These are phyloP conservation scores for Neurospora sp. DNA, from an alignment of 495 filamentous ascomycete genomes.

Conservation along the genomic window DNA sequence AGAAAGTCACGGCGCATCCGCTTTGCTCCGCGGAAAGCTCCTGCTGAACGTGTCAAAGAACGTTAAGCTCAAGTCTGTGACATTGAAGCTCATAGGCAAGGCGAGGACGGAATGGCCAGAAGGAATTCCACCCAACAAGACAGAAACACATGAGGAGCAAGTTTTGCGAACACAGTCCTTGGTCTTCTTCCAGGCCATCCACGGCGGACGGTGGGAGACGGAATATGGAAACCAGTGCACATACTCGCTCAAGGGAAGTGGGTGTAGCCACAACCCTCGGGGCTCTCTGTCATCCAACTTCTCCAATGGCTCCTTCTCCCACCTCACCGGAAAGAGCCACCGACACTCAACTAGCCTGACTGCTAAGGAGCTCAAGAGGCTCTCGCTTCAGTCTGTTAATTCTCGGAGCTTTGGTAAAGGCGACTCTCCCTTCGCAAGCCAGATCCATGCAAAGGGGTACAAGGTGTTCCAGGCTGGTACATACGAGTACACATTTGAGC, in stretches of 20 bases:
- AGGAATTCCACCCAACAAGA: constrained; percentile 85
- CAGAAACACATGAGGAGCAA: constrained; percentile 73
- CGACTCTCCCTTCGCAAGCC: constrained; percentile 48
- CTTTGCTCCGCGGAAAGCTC: constrained; percentile 78
- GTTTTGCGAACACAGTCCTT: constrained; percentile 65
- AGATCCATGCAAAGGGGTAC: constrained; percentile 79
- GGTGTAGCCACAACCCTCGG: constrained; percentile 16
- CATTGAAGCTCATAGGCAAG: constrained; percentile 73
- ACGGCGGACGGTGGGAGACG: constrained; percentile 38
- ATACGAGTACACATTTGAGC: constrained; percentile 91
- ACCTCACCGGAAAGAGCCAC: constrained; percentile 7
- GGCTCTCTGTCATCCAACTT: constrained; percentile 35
- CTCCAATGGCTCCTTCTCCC: constrained; percentile 14
- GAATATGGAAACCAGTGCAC: constrained; percentile 53
- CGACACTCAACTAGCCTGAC: constrained; percentile 27
- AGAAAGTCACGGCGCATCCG: constrained; percentile 45
- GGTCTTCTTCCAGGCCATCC: constrained; percentile 73
- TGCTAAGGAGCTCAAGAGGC: constrained; percentile 43
- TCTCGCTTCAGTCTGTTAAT: constrained; percentile 70
- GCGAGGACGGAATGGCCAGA: constrained; percentile 95
- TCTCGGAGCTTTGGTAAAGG: constrained; percentile 82
- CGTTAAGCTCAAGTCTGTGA: constrained; percentile 90
- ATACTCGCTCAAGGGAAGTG: constrained; percentile 25
- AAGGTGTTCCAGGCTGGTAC: constrained; percentile 81
- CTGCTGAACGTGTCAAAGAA: constrained; percentile 77